phyloP scores from a whole-genome alignment of 2,329 filamentous ascomycete species.

The Alternaria ethzedia region DNA sequence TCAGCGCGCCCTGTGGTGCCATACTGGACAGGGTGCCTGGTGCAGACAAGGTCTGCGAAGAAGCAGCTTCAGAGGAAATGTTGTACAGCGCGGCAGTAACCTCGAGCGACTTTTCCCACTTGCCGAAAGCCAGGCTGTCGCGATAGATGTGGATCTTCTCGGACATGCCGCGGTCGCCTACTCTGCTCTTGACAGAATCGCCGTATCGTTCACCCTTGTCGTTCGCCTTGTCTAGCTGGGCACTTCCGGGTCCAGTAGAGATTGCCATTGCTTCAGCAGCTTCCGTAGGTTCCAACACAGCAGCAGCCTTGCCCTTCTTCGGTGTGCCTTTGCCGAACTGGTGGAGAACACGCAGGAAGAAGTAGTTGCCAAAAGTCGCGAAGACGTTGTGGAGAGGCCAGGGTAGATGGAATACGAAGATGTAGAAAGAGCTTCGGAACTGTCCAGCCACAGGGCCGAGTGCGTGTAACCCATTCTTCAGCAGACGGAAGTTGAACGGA shows the following conservation, averaged over 20 bases:
- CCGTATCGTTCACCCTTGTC: conserved; percentile 42
- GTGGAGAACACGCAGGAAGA: conserved; percentile 55
- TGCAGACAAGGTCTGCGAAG: conserved; percentile 13
- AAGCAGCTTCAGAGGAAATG: conserved; percentile 36
- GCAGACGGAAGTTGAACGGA: conserved; percentile 54
- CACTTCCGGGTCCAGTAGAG: conserved; percentile 57
- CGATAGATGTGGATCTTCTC: conserved; percentile 63
- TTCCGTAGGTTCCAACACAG: conserved; percentile 21
- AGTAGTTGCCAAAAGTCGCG: conserved; percentile 58
- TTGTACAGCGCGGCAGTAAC: conserved; percentile 57
- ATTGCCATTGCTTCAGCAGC: conserved; percentile 58
- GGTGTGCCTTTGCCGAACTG: conserved; percentile 45
- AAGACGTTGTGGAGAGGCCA: conserved; percentile 52
- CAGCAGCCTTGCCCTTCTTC: conserved; percentile 9
- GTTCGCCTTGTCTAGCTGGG: conserved; percentile 48
- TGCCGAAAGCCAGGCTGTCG: conserved; percentile 52
- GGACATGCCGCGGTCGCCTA: conserved; percentile 54
- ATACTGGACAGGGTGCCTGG: conserved; percentile 52
- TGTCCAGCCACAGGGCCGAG: conserved; percentile 59
- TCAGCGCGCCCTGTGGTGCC: conserved; percentile 54
- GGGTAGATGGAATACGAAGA: conserved; percentile 62
- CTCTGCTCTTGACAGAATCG: conserved; percentile 50
- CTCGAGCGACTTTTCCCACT: conserved; percentile 61
- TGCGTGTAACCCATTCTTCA: conserved; percentile 53
- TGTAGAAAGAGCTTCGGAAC: conserved; percentile 58